phyloP scores from a whole-genome alignment of 768 basidiomycete species.

The Agaricus sinodeliciosus region DNA sequence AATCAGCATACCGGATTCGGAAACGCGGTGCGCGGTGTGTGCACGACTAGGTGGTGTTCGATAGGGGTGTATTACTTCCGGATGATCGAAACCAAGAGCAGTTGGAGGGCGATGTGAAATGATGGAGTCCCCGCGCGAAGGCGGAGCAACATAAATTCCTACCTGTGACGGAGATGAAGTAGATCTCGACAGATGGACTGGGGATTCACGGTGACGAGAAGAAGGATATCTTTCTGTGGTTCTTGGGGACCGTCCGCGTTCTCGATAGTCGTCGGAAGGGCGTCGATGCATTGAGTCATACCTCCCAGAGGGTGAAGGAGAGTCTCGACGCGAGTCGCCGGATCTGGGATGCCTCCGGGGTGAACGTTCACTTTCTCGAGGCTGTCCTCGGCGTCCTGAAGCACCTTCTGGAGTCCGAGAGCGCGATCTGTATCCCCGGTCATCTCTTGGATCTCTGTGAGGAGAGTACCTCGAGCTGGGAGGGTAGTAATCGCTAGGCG shows the following conservation, averaged over 20 bases:
- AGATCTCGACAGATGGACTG: not conserved
- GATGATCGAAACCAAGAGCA: slow-evolving; percentile 15
- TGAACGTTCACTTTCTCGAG: not conserved
- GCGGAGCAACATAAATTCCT: slow-evolving; percentile 17
- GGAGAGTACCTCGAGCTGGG: not conserved
- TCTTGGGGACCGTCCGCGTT: no score
- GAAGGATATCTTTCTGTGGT: slow-evolving; percentile 9
- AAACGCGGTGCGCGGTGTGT: not conserved
- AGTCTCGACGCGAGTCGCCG: slow-evolving; percentile 8
- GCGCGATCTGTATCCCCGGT: slow-evolving; percentile 1
- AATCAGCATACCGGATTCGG: slow-evolving; percentile 1
- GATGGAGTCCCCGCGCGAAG: slow-evolving; percentile 10
- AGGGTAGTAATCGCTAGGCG: not conserved
- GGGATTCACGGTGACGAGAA: slow-evolving; percentile 18
- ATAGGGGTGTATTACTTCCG: slow-evolving; percentile 11
- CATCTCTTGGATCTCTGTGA: not conserved
- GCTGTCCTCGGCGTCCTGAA: not conserved
- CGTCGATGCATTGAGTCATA: no score
- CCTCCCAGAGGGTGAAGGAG: slow-evolving; percentile 2
- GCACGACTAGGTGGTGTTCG: slow-evolving; percentile 9
- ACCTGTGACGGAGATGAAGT: slow-evolving; percentile 1
- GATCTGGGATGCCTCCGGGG: not conserved
- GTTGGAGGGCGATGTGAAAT: slow-evolving; percentile 19
- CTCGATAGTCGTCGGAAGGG: no score
- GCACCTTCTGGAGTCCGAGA: slow-evolving; percentile 5